Base-by-base conservation (phyloP, 83 land plant species). In the Isoetes engelmannii region DNA sequence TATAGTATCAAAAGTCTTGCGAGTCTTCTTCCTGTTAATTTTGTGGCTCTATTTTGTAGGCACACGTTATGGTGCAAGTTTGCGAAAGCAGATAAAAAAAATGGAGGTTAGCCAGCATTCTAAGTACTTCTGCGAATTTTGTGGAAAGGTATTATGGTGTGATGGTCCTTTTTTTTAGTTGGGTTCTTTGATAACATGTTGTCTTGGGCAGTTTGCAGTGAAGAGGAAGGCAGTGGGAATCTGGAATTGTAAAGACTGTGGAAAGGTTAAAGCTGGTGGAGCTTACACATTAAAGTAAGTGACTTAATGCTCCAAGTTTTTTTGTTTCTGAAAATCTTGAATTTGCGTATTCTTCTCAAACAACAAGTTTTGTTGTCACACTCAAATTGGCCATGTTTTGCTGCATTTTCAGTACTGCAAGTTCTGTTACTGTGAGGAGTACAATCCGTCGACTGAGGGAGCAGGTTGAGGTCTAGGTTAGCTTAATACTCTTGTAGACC, bases 51-150 rank as follows among this genome's bases (percentile, higher is more conserved):
- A 37, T 18, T 4, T 45, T 75, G 46, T 61, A 90, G 96, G 96
- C 61, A 90, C 95, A 67, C 77, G 95, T 19, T 90, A 90, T 83
- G 95, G 95, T 81, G 92, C 95, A 65, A 90, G 95, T 83, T 77
- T 89, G 83, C 61, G 94, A 37, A 89, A 89, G 79, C 94, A 89
- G 79, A 89, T 89, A 13, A 89, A 89, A 74, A 89, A 89, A 77
- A 89, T 89, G 94, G 94, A 89, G 65, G 94, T 89, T 58, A 80
- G 84, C 67, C 94, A 89, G 77, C 94, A 89, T 73, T 79, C 88
- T 51, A 89, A 89, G 77, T 89, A 83, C 69, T 87, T 87, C 77
- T 87, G 95, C 59, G 92, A 90, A 48, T 90, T 90, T 56, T 90
- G 95, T 56, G 95, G 95, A 10, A 89, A 89, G 92, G 95, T 45